Percentiles rank a stretch among this genome's conserved stretches.
These are phyloP conservation scores for Parmales sp. DNA, from an alignment of 108 stramenopile species.

Conservation along the genomic window DNA sequence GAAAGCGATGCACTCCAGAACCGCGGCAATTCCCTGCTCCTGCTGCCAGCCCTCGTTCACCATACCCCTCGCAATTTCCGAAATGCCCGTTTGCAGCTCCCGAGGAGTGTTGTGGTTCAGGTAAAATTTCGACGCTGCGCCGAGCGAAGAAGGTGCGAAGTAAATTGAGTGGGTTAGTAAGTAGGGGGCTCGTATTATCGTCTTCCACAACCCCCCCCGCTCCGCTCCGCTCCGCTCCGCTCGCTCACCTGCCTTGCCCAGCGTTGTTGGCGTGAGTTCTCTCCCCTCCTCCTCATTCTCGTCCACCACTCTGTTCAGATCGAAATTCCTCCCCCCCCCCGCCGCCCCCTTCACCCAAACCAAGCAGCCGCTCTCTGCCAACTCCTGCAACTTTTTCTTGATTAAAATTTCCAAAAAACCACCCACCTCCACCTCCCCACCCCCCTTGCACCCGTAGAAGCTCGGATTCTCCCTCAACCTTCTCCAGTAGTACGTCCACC, in stretches of 20 bases:
- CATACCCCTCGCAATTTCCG: background rate
- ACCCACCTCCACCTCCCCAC: constrained; percentile 39
- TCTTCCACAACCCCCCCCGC: too few relatives aligned
- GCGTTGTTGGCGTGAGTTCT: background rate
- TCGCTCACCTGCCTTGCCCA: constrained; percentile 75
- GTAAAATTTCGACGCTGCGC: constrained; percentile 86
- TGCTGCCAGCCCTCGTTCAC: constrained; percentile 12
- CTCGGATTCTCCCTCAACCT: constrained; percentile 86
- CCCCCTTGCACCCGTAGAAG: constrained; percentile 71
- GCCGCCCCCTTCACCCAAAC: constrained; percentile 21
- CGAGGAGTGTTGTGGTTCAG: constrained; percentile 42
- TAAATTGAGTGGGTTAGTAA: too few relatives aligned
- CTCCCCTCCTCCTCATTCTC: background rate
- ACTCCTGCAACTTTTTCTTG: constrained; percentile 58
- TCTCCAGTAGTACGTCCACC: constrained; percentile 94
- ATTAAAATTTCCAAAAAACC: constrained; percentile 53
- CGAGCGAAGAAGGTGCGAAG: too few relatives aligned
- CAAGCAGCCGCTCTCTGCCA: constrained; percentile 39
- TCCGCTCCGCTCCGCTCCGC: too few relatives aligned
- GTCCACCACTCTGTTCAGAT: too few relatives aligned
- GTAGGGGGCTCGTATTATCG: too few relatives aligned
- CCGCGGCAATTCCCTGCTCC: constrained; percentile 38
- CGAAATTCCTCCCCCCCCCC: background rate
- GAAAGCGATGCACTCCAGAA: constrained; percentile 52
- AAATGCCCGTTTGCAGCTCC: background rate